Evolutionary conservation across 768 basidiomycete genomes (phyloP), one percentile per base, ranked within the genome.

Genomic region (Mycena sanguinolenta): DNA sequence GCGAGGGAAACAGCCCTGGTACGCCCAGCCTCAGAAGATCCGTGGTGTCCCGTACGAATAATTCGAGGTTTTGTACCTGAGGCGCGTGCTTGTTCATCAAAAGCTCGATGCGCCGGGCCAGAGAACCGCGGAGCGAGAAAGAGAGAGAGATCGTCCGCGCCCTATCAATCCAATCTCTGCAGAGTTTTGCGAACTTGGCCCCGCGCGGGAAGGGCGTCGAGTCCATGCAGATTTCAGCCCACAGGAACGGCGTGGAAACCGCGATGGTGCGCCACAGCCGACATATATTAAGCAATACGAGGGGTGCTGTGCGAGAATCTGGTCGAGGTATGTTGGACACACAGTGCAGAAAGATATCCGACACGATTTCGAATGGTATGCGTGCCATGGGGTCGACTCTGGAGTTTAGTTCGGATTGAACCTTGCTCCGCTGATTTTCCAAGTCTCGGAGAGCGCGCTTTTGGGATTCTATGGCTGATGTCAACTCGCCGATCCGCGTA

Each of bases 251-350:
- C n/a, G 61, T 52, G 6, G 52, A 30, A 25, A 60, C 44, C 3
- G 59, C 59, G 42, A 60, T 23, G 17, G 16, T 25, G 32, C 60
- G 28, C 61, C 61, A 63, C 14, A 53, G 19, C 21, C 38, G 49
- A 23, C 49, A 63, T 4, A 63, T 39, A 63, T 63, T 25, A 44
- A 62, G 60, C 0, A 62, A 62, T 7, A 62, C 4, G 46, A 62
- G 52, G 3, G 61, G 61, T 16, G 28, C 23, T 4, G 12, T 16
- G 25, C 14, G 0, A 0, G 25, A 5, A 52, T 53, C 36, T 3
- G 61, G 61, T 5, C 49, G 34, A 32, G 61, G 49, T 1, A 34
- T 38, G 30, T 10, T 28, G 12, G 52, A 25, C 34, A 53, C 7
- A 23, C 61, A 63, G 52, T 19, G n/a, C 27, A 54, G 34, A 32